Conservation (phyloP, 2,329 filamentous ascomycete genomes). For the Tolypocladium paradoxum region DNA sequence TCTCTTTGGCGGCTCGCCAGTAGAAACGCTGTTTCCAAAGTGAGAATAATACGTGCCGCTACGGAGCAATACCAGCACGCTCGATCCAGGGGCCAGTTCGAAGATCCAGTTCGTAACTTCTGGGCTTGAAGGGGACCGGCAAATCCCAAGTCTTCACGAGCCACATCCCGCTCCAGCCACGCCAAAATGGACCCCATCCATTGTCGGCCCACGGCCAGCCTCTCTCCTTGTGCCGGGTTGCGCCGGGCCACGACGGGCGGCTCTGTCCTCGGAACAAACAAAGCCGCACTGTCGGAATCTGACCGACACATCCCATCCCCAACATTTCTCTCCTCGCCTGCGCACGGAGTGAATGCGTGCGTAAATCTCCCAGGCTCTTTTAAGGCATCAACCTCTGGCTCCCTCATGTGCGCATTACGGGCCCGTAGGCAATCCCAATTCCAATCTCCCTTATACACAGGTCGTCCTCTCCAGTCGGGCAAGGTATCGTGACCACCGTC, state of each 20-base stretch:
- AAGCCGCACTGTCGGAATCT: not conserved
- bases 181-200: not conserved
- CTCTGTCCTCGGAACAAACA: not conserved
- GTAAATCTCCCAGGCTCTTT: not conserved
- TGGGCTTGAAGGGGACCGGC: too few species aligned
- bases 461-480: not conserved
- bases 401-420: not conserved
- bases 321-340: not conserved
- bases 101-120: not conserved
- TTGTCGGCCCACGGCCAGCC: not conserved
- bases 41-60: too few species aligned
- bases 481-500: not conserved
- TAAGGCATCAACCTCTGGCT: not conserved
- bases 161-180: not conserved
- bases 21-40: not conserved
- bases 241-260: slow-evolving; percentile 1
- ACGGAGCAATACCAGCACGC: too few species aligned
- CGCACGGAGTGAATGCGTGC: not conserved
- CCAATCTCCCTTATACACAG: not conserved
- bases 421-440: not conserved
- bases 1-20: not conserved
- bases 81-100: not conserved
- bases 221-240: slow-evolving; percentile 1
- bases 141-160: not conserved
- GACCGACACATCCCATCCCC: not conserved